Conservation (phyloP, 129 eudicot species). For the Artemisia argyi region DNA sequence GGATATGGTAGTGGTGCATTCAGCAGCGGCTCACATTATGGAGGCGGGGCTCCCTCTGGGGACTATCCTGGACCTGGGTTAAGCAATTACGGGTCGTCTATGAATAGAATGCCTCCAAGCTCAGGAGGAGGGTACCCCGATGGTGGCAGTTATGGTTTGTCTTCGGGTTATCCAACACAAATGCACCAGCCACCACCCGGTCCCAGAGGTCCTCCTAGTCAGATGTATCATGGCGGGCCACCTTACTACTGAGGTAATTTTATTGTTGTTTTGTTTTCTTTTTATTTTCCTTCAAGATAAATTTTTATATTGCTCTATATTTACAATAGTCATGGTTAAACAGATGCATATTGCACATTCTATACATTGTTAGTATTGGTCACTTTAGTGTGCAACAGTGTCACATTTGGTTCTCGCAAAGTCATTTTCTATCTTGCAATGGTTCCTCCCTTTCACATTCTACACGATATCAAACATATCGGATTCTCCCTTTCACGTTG, state of each 20-base stretch:
- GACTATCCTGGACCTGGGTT: constrained; percentile 42
- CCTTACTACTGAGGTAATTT: constrained; percentile 78
- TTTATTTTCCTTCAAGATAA: too few species aligned
- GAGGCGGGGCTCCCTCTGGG: constrained; percentile 46
- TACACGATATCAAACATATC: too few species aligned
- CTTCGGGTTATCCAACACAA: constrained; percentile 56
- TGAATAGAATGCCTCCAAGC: constrained; percentile 66
- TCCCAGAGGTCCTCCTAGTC: constrained; percentile 69
- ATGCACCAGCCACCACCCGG: constrained; percentile 55
- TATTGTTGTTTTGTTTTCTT: too few species aligned
- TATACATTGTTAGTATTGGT: too few species aligned
- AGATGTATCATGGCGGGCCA: constrained; percentile 79
- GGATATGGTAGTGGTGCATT: constrained; percentile 52
- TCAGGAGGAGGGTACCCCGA: constrained; percentile 58
- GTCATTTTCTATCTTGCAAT: too few species aligned
- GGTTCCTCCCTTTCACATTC: too few species aligned
- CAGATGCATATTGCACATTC: too few species aligned
- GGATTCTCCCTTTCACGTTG: too few species aligned
- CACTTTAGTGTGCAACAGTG: too few species aligned
- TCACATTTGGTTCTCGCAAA: too few species aligned
- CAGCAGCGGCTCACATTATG: constrained; percentile 27
- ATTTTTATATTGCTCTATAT: too few species aligned
- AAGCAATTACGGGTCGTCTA: constrained; percentile 33
- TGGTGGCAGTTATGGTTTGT: constrained; percentile 64
- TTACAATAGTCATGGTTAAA: too few species aligned